These are phyloP conservation scores for Fagus sylvatica DNA, from an alignment of 306 rosid species.

Conservation along the genomic window DNA sequence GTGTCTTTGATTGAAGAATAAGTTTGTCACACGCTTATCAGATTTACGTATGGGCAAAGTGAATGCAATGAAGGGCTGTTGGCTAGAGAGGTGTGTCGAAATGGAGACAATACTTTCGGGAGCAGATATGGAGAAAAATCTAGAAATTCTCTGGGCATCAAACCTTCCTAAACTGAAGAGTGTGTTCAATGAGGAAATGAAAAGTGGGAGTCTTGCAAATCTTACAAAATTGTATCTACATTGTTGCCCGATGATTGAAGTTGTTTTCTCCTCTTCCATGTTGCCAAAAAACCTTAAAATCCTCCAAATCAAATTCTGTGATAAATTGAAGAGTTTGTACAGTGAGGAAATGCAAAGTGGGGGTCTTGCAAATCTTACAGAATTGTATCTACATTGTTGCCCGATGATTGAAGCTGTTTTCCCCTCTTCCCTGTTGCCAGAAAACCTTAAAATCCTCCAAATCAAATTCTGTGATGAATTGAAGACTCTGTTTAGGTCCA, in stretches of 20 bases:
- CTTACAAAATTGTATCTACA: slow-evolving; percentile 32
- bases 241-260: slow-evolving; percentile 29
- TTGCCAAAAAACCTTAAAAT: slow-evolving; percentile 26
- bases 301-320: slow-evolving; percentile 40
- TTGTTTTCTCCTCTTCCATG: slow-evolving; percentile 21
- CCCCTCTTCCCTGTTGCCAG: slow-evolving; percentile 14
- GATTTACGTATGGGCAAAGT: background rate
- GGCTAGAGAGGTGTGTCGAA: slow-evolving; percentile 25
- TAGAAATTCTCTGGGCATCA: slow-evolving; percentile 31
- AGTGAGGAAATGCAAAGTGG: background rate
- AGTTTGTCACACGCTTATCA: slow-evolving; percentile 9
- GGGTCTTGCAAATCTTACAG: slow-evolving; percentile 23
- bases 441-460: slow-evolving; percentile 28
- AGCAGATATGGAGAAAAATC: background rate
- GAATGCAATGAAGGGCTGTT: slow-evolving; percentile 29
- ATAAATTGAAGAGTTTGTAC: slow-evolving; percentile 24
- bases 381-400: slow-evolving; percentile 36
- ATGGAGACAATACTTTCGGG: slow-evolving; percentile 12
- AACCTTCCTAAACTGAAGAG: slow-evolving; percentile 29
- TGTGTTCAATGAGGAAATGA: slow-evolving; percentile 6
- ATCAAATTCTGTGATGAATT: slow-evolving; percentile 40
- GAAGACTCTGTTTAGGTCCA: slow-evolving; percentile 14
- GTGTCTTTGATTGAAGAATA: slow-evolving; percentile 29
- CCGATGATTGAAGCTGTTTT: slow-evolving; percentile 26
- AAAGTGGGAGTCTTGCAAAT: slow-evolving; percentile 2